phyloP scores from a whole-genome alignment of 148 eudicot genomes.

The Silene latifolia region DNA sequence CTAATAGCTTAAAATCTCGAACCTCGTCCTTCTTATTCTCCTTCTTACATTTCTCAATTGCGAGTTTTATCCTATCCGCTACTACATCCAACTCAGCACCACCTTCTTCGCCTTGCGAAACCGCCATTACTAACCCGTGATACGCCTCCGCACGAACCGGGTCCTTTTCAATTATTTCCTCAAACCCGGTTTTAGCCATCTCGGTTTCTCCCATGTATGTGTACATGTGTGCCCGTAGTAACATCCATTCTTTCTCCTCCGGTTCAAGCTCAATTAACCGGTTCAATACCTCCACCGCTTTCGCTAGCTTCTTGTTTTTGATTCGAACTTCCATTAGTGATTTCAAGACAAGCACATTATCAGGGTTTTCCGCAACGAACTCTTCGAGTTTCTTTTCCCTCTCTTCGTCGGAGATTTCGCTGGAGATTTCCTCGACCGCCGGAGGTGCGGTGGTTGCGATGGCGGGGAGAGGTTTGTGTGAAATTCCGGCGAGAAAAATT shows the following conservation, averaged over 20 bases:
- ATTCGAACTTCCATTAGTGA: constrained; percentile 55
- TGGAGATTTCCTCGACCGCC: constrained; percentile 2
- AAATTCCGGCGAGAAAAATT: constrained; percentile 39
- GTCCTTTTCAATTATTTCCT: constrained; percentile 47
- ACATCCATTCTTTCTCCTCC: constrained; percentile 53
- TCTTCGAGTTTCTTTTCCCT: constrained; percentile 40
- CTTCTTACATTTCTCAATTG: constrained; percentile 48
- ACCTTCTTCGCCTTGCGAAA: constrained; percentile 38
- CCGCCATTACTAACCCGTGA: constrained; percentile 73
- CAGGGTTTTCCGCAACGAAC: constrained; percentile 29
- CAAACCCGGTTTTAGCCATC: constrained; percentile 53
- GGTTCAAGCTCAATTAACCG: constrained; percentile 59
- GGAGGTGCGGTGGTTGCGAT: constrained; percentile 30
- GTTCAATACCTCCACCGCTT: constrained; percentile 50
- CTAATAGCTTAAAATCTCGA: constrained; percentile 77
- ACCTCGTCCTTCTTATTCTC: constrained; percentile 53
- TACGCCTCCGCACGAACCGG: constrained; percentile 68
- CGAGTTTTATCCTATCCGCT: constrained; percentile 42
- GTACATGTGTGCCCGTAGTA: constrained; percentile 61
- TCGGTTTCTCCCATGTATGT: constrained; percentile 45
- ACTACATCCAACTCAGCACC: constrained; percentile 35
- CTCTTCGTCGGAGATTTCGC: constrained; percentile 28
- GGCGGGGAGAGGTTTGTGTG: constrained; percentile 24
- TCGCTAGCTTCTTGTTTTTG: constrained; percentile 42
- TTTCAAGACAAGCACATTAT: constrained; percentile 38